Percentiles rank a stretch among this genome's conserved stretches.
Evolutionary conservation across 306 rosid species (phyloP).

Genomic region (Medicago arabica): DNA sequence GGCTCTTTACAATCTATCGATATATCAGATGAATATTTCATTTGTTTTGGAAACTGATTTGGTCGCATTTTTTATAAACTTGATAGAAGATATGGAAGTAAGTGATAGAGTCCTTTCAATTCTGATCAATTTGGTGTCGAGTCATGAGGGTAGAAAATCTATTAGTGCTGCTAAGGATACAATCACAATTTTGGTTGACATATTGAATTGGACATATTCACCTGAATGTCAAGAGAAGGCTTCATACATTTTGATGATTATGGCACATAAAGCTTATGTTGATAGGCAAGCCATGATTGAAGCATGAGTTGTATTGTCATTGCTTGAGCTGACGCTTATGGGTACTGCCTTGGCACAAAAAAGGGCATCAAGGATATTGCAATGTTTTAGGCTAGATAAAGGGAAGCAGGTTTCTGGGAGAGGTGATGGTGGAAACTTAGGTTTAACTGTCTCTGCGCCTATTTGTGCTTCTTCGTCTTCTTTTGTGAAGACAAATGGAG

Average conservation of each 20-base stretch:
- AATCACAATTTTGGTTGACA: slow-evolving; percentile 67
- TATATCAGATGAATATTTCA: slow-evolving; percentile 63
- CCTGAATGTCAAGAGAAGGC: slow-evolving; percentile 92
- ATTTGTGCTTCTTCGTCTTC: slow-evolving; percentile 70
- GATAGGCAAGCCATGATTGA: slow-evolving; percentile 91
- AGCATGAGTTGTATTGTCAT: slow-evolving; percentile 76
- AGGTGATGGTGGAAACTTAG: slow-evolving; percentile 55
- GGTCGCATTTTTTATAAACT: slow-evolving; percentile 58
- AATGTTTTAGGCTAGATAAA: slow-evolving; percentile 77
- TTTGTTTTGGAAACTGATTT: slow-evolving; percentile 73
- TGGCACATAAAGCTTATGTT: slow-evolving; percentile 90
- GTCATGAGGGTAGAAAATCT: slow-evolving; percentile 81
- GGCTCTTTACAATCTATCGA: slow-evolving; percentile 90
- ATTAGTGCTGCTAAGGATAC: slow-evolving; percentile 59
- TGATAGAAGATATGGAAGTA: slow-evolving; percentile 82
- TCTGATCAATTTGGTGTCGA: slow-evolving; percentile 72
- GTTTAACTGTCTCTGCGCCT: slow-evolving; percentile 79
- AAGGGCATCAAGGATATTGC: slow-evolving; percentile 94
- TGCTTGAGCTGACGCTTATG: slow-evolving; percentile 88
- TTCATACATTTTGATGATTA: slow-evolving; percentile 86
- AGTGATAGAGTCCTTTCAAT: slow-evolving; percentile 80
- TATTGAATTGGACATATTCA: slow-evolving; percentile 84
- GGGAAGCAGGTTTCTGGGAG: slow-evolving; percentile 76
- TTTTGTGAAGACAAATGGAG: slow-evolving; percentile 49
- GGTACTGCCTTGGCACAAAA: slow-evolving; percentile 91